A percentile compares a stretch with the other conserved stretches of the same genome.
phyloP scores from a whole-genome alignment of 2,329 filamentous ascomycete genomes.

The Monosporascus sp. region DNA sequence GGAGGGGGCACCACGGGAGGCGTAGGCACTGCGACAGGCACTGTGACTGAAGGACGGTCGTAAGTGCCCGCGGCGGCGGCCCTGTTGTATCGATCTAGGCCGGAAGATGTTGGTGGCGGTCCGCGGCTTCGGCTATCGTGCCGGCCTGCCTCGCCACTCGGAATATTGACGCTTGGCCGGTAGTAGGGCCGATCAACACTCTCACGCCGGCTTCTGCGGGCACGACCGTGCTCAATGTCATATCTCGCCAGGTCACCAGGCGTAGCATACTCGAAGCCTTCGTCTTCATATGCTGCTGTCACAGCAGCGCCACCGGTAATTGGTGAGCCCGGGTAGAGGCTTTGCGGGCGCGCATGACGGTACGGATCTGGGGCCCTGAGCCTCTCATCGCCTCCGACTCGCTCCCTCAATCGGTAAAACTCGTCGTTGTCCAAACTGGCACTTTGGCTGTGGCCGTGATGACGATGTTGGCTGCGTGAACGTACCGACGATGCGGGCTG shows the following conservation, averaged over 20 bases:
- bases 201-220: conserved; percentile 42
- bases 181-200: conserved; percentile 53
- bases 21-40: conserved; percentile 44
- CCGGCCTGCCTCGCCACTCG: conserved; percentile 43
- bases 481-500: conserved; percentile 55
- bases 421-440: conserved; percentile 48
- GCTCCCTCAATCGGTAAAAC: conserved; percentile 44
- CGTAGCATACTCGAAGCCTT: conserved; percentile 61
- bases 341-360: conserved; percentile 41
- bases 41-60: conserved; percentile 40
- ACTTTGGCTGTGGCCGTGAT: conserved; percentile 35
- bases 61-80: conserved; percentile 35
- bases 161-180: conserved; percentile 47
- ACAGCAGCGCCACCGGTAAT: conserved; percentile 38
- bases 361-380: conserved; percentile 40
- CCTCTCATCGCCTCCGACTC: conserved; percentile 36
- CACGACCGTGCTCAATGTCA: conserved; percentile 50
- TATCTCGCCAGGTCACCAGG: conserved; percentile 58
- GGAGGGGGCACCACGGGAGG: conserved; percentile 38
- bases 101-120: conserved; percentile 65
- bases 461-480: conserved; percentile 41
- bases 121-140: conserved; percentile 40
- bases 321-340: conserved; percentile 39
- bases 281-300: conserved; percentile 48
- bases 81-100: conserved; percentile 64